These are phyloP conservation scores for Flaveria floridana DNA, from an alignment of 140 eudicot species.

Conservation along the genomic window DNA sequence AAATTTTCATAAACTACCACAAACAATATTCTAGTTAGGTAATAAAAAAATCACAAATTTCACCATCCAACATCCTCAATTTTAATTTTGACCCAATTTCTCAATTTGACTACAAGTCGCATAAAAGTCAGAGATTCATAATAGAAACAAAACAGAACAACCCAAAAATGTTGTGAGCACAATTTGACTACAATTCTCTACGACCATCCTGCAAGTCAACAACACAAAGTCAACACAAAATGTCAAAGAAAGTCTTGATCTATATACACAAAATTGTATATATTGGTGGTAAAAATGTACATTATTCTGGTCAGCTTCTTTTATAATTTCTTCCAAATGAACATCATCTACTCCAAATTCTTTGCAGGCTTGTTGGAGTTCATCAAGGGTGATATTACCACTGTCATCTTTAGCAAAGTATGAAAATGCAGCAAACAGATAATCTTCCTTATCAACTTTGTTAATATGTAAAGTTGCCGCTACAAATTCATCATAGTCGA, in stretches of 20 bases:
- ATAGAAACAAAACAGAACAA: no score
- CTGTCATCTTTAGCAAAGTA: slow-evolving; percentile 79
- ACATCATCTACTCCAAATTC: slow-evolving; percentile 68
- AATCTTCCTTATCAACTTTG: slow-evolving; percentile 60
- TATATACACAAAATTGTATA: slow-evolving; percentile 10
- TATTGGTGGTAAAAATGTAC: slow-evolving; percentile 33
- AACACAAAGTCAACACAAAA: slow-evolving; percentile 13
- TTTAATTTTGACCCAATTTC: no score
- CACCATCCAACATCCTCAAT: no score
- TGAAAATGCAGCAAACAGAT: slow-evolving; percentile 66
- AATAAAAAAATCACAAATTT: no score
- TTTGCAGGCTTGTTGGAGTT: slow-evolving; percentile 80
- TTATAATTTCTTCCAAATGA: slow-evolving; percentile 70
- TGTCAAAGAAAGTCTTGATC: neutral
- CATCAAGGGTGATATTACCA: slow-evolving; percentile 79
- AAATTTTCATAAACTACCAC: no score
- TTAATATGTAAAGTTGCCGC: slow-evolving; percentile 80
- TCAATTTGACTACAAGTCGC: no score
- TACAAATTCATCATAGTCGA: slow-evolving; percentile 75
- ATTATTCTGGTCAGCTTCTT: slow-evolving; percentile 75
- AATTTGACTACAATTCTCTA: no score
- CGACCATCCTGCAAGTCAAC: slow-evolving; percentile 69
- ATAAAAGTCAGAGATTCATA: no score
- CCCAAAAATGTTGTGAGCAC: no score
- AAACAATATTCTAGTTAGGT: no score